Percentiles rank a stretch among this genome's conserved stretches.
These are phyloP conservation scores for Aspergillus quadrilineatus DNA, from an alignment of 2,329 filamentous ascomycete species.

Conservation along the genomic window DNA sequence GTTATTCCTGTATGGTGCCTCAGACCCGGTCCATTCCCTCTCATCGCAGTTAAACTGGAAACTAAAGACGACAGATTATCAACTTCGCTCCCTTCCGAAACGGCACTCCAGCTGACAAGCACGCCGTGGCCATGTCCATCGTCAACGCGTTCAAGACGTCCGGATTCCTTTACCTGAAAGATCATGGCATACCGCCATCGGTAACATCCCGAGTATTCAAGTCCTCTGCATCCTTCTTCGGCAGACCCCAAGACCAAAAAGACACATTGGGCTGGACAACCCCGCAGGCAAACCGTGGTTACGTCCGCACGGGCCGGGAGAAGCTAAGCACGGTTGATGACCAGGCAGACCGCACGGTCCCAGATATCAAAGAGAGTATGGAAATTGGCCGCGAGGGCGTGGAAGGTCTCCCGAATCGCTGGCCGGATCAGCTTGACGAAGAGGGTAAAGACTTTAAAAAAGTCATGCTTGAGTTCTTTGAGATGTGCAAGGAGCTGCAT, in stretches of 20 bases:
- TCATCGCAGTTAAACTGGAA: background rate
- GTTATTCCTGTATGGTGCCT: conserved; percentile 40
- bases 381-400: conserved; percentile 63
- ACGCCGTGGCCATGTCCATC: conserved; percentile 67
- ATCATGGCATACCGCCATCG: conserved; percentile 67
- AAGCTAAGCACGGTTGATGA: conserved; percentile 64
- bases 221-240: conserved; percentile 70
- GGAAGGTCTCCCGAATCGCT: conserved; percentile 68
- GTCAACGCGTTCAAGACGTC: conserved; percentile 78
- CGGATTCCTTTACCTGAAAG: conserved; percentile 85
- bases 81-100: conserved; percentile 73
- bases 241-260: conserved; percentile 62
- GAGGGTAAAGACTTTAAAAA: conserved; percentile 63
- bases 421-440: conserved; percentile 61
- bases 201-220: conserved; percentile 63
- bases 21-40: background rate
- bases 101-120: conserved; percentile 60
- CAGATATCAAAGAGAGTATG: conserved; percentile 58
- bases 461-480: conserved; percentile 74
- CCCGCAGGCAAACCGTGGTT: conserved; percentile 71
- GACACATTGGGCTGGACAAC: conserved; percentile 68
- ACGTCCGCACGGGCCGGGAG: conserved; percentile 68
- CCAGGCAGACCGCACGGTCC: conserved; percentile 50
- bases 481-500: conserved; percentile 72
- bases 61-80: conserved; percentile 58